A percentile compares a stretch with the other conserved stretches of the same genome.
Evolutionary conservation across 176 grass and related monocot genomes (phyloP).

Genomic region (Stipa capillata): DNA sequence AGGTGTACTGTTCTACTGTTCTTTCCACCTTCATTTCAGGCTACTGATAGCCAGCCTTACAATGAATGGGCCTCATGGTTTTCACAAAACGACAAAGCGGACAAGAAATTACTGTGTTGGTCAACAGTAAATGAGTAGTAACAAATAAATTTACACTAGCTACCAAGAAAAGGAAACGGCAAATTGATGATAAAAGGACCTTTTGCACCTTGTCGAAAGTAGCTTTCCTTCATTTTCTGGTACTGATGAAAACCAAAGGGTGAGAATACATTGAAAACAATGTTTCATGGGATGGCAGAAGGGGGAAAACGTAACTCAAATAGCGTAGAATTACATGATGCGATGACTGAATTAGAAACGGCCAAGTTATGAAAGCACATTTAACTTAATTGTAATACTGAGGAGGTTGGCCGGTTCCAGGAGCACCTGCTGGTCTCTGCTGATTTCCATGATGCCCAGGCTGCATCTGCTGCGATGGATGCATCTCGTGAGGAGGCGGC

Average conservation of each 20-base stretch:
- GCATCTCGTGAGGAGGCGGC: slow-evolving; percentile 17
- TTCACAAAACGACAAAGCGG: not conserved
- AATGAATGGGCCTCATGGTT: not conserved
- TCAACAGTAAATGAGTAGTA: not conserved
- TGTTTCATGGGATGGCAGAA: not conserved
- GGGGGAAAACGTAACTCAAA: not conserved
- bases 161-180: not conserved
- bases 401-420: slow-evolving; percentile 29
- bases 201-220: not conserved
- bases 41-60: not conserved
- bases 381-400: slow-evolving; percentile 32
- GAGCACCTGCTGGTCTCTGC: slow-evolving; percentile 30
- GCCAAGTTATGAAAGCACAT: not conserved
- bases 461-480: slow-evolving; percentile 39
- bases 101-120: not conserved
- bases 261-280: not conserved
- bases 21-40: not conserved
- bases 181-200: not conserved
- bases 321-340: not conserved
- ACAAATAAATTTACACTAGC: too few relatives aligned
- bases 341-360: not conserved
- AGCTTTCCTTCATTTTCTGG: not conserved
- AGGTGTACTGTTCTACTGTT: too few relatives aligned
- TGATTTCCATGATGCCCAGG: slow-evolving; percentile 24
- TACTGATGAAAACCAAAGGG: not conserved